A percentile compares a stretch with the other conserved stretches of the same genome.
These are phyloP conservation scores for Xylaria sp. DNA, from an alignment of 2,329 filamentous ascomycete species.

Conservation along the genomic window DNA sequence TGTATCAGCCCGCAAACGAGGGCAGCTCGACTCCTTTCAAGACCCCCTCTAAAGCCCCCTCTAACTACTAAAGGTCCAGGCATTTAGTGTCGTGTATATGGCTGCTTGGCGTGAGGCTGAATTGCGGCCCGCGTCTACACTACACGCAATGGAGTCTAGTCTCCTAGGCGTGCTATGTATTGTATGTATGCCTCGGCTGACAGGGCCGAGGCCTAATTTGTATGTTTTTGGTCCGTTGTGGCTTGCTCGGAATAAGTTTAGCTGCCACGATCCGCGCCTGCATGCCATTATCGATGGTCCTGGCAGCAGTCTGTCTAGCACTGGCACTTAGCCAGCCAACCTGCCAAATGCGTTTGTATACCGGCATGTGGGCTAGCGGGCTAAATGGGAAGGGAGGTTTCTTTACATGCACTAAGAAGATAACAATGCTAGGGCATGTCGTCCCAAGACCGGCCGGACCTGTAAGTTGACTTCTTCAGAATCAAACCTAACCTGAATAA, in stretches of 20 bases:
- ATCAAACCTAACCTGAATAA: slow-evolving; percentile 32
- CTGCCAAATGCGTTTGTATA: slow-evolving; percentile 25
- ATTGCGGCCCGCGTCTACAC: slow-evolving; percentile 33
- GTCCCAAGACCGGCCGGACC: slow-evolving; percentile 23
- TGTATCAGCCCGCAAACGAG: slow-evolving; percentile 28
- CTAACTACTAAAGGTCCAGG: slow-evolving; percentile 4
- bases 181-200: slow-evolving; percentile 30
- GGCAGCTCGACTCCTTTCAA: slow-evolving; percentile 27
- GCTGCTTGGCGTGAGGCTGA: slow-evolving; percentile 37
- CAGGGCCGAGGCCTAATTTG: slow-evolving; percentile 12
- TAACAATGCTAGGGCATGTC: slow-evolving; percentile 19
- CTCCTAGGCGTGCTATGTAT: background rate
- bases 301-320: slow-evolving; percentile 8
- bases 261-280: background rate
- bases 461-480: slow-evolving; percentile 22
- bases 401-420: slow-evolving; percentile 23
- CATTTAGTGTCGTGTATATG: background rate
- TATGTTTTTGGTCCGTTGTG: slow-evolving; percentile 23
- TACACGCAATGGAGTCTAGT: slow-evolving; percentile 23
- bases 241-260: slow-evolving; percentile 29
- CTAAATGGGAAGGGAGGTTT: slow-evolving; percentile 28
- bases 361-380: slow-evolving; percentile 22
- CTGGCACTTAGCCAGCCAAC: slow-evolving; percentile 16
- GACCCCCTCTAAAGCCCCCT: background rate
- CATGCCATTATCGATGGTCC: slow-evolving; percentile 24